Conservation (phyloP, 2,329 filamentous ascomycete species). For the Chrysoporthe austroafricana region DNA sequence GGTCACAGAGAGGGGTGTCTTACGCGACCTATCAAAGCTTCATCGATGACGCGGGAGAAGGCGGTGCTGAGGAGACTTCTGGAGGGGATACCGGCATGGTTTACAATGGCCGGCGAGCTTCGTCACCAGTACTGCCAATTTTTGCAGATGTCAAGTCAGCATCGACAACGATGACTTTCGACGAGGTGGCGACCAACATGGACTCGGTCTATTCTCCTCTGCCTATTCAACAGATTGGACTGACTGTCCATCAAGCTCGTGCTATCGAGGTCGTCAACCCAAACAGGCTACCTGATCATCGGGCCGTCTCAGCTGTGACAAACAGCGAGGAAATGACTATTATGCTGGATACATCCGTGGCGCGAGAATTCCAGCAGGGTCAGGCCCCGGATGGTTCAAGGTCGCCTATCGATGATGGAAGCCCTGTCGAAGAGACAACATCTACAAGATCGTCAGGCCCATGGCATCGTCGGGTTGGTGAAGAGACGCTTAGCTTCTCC, state of each 20-base stretch:
- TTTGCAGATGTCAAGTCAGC: slow-evolving; percentile 37
- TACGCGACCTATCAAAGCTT: slow-evolving; percentile 35
- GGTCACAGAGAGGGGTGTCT: slow-evolving; percentile 23
- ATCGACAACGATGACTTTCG: slow-evolving; percentile 38
- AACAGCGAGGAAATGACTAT: slow-evolving; percentile 46
- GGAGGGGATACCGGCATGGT: slow-evolving; percentile 30
- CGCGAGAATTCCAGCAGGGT: slow-evolving; percentile 29
- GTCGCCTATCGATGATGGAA: slow-evolving; percentile 30
- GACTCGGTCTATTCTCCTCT: slow-evolving; percentile 56
- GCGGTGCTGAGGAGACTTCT: slow-evolving; percentile 42
- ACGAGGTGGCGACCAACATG: slow-evolving; percentile 51
- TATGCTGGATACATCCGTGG: slow-evolving; percentile 46
- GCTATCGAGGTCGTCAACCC: slow-evolving; percentile 43
- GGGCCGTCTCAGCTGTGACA: slow-evolving; percentile 33
- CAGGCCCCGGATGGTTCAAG: background rate
- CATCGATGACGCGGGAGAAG: slow-evolving; percentile 40
- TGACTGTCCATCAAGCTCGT: slow-evolving; percentile 45
- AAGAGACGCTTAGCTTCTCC: slow-evolving; percentile 63
- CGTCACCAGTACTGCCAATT: slow-evolving; percentile 54
- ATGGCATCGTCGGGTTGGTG: slow-evolving; percentile 63
- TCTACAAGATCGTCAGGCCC: slow-evolving; percentile 32
- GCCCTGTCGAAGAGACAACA: slow-evolving; percentile 28
- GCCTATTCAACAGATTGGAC: slow-evolving; percentile 48
- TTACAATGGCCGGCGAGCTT: slow-evolving; percentile 46
- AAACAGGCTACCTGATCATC: slow-evolving; percentile 28